Conservation (phyloP, 805 yeast genomes). For the Saccharomyces cerevisiae region DNA sequence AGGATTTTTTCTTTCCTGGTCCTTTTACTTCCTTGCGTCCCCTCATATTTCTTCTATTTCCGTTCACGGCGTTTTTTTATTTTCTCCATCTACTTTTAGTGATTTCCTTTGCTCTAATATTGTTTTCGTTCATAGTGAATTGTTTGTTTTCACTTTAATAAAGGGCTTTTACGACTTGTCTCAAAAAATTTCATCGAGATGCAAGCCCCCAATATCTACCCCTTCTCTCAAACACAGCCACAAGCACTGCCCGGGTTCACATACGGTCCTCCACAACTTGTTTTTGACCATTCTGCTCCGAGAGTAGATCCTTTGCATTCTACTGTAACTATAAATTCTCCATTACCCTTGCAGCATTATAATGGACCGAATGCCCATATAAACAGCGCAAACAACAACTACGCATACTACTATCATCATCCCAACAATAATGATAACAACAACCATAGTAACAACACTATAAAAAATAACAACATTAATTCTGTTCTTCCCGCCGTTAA, state of each 20-base stretch:
- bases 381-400: not conserved
- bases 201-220: not conserved
- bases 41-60: not conserved
- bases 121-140: not conserved
- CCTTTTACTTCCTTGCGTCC: not conserved
- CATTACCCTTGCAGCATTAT: not conserved
- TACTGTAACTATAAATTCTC: not conserved
- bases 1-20: not conserved
- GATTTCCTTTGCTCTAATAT: not conserved
- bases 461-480: not conserved
- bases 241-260: not conserved
- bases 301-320: not conserved
- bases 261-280: not conserved
- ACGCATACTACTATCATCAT: not conserved
- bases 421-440: not conserved
- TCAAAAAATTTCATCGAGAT: not conserved
- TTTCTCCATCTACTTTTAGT: not conserved
- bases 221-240: not conserved
- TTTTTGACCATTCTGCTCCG: not conserved
- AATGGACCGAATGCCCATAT: not conserved
- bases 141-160: not conserved
- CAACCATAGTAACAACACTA: not conserved
- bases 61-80: no score
- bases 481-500: not conserved
- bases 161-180: not conserved